Base-by-base conservation (phyloP, 129 eudicot species). In the Tagetes patula region DNA sequence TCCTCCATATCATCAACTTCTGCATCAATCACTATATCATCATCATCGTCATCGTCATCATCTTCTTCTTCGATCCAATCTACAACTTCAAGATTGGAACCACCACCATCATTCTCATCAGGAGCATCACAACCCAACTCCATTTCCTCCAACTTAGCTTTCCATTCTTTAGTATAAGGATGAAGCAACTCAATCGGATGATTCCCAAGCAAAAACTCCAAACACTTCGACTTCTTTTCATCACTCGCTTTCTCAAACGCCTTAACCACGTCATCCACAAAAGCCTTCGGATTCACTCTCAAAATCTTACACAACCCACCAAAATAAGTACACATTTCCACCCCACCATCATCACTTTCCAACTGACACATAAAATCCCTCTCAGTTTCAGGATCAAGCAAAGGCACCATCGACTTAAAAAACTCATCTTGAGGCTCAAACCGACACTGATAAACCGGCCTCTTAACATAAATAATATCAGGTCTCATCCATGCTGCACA, bases 401-500 rank as follows among this genome's bases (percentile, higher is more conserved):
- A 80, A 45, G 98, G 96, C 0, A 74, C 30, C 87, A 89, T 66
- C 0, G 90, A 74, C 59, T 75, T 76, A 30, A 93, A 93, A 70
- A 93, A 93, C 30, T 87, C 89, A 54, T 82, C 95, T 59, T 93
- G 98, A 62, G 96, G 95, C 81, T 93, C 98, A 70, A 93, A 93
- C 39, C 98, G 68, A 73, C 96, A 89, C 65, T 93, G 98, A 69
- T 80, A 93, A 46, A 93, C 96, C 0, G 98, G 98, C 75, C 89
- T 82, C 81, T 89, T 87, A 5, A 89, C 95, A 43, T 93, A 93
- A 42, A 93, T 73, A 2, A 93, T 89, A 84, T 93, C 98, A 0
- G 98, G 98, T 69, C 98, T 87, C 87, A 84, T 82, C 98, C 96
- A 93, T 4, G 98, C 98, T 30, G 98, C 98, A 67, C 98, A 93